Evolutionary conservation across 2,329 filamentous ascomycete species (phyloP).

Genomic region (Colletotrichum sp.): DNA sequence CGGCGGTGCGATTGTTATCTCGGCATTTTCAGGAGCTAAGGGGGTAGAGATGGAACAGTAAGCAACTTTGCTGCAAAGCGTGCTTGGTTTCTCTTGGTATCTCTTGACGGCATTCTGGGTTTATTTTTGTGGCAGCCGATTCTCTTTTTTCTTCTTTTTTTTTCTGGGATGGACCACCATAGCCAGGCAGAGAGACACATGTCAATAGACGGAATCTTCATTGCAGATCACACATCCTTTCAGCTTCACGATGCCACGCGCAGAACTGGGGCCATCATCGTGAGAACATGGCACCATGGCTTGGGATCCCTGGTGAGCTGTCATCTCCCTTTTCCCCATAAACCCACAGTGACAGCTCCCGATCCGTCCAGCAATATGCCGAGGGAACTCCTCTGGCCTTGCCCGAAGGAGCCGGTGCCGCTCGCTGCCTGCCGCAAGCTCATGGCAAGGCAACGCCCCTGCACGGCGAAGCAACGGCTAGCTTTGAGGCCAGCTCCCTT

Average conservation of each 20-base stretch:
- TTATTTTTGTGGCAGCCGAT: background rate
- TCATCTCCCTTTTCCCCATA: background rate
- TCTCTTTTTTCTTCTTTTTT: background rate
- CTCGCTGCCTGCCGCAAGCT: background rate
- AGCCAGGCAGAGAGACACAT: slow-evolving; percentile 1
- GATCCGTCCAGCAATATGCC: background rate
- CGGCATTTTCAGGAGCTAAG: slow-evolving; percentile 21
- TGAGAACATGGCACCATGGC: slow-evolving; percentile 9
- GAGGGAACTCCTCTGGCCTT: background rate
- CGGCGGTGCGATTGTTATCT: slow-evolving; percentile 17
- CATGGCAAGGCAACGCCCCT: background rate
- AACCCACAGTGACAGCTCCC: background rate
- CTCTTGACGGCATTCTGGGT: background rate
- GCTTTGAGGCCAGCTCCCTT: background rate
- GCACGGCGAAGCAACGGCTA: background rate
- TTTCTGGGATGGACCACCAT: background rate
- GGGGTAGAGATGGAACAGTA: background rate
- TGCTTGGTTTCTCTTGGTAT: background rate
- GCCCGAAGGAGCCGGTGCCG: background rate
- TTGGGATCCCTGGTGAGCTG: background rate
- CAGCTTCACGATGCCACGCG: background rate
- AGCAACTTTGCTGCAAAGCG: slow-evolving; percentile 9
- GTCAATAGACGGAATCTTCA: slow-evolving; percentile 13
- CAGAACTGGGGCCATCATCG: background rate
- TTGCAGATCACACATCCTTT: background rate